Conservation (phyloP, 148 eudicot species). For the Fagopyrum homotropicum region DNA sequence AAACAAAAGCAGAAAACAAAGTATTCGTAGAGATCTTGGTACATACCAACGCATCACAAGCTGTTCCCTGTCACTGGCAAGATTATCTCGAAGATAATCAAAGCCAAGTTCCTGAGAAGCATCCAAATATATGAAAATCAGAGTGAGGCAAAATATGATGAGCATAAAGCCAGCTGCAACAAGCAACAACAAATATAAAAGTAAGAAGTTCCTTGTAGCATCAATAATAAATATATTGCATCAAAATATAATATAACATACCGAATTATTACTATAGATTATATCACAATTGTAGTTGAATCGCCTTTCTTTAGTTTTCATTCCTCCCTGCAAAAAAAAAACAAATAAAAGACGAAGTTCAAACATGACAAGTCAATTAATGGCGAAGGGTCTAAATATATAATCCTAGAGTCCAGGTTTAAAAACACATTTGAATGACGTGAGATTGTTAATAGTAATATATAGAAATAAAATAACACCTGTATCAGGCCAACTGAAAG, state of each 20-base stretch:
- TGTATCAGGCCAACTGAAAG: slow-evolving; percentile 98
- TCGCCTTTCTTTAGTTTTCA: slow-evolving; percentile 70
- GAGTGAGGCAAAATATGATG: neutral
- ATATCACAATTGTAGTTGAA: slow-evolving; percentile 81
- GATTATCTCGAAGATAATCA: slow-evolving; percentile 97
- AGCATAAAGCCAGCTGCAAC: neutral
- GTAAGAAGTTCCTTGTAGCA: neutral
- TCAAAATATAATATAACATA: slow-evolving; percentile 27
- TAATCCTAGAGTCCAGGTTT: neutral
- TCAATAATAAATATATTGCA: neutral
- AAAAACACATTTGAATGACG: neutral
- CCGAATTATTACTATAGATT: slow-evolving; percentile 93
- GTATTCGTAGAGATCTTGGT: neutral
- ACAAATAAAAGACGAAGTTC: neutral
- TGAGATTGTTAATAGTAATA: neutral
- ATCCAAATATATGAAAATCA: slow-evolving; percentile 13
- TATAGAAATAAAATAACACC: slow-evolving; percentile 29
- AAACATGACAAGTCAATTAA: neutral
- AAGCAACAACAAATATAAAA: neutral
- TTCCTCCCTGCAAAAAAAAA: slow-evolving; percentile 54
- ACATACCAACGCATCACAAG: slow-evolving; percentile 95
- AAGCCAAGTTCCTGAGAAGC: slow-evolving; percentile 86
- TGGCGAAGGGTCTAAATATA: neutral
- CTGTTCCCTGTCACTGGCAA: slow-evolving; percentile 58
- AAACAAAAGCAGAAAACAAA: slow-evolving; percentile 12